Percentiles rank a stretch among this genome's conserved stretches.
Evolutionary conservation across 1,284 basidiomycete genomes (phyloP).

Genomic region (Sanguinoderma infundibulare): DNA sequence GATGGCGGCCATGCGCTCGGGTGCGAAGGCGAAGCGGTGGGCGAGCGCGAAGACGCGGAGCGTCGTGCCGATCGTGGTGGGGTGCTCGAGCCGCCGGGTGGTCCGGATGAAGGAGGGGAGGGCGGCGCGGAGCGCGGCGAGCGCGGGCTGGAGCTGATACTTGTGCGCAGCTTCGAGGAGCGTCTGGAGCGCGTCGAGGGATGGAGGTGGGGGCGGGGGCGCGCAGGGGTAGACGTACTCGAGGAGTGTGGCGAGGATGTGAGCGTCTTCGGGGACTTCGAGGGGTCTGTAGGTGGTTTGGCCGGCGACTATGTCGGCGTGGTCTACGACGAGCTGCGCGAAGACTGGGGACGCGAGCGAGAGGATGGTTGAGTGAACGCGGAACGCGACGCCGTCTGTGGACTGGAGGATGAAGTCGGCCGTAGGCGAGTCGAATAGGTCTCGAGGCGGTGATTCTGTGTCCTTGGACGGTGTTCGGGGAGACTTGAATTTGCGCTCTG

Average conservation of each 20-base stretch:
- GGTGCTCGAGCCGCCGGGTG: neutral
- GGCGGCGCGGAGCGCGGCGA: slow-evolving; percentile 4
- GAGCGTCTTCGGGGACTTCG: slow-evolving; percentile 37
- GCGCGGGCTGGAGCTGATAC: slow-evolving; percentile 9
- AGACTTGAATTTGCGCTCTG: neutral
- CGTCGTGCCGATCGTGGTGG: slow-evolving; percentile 17
- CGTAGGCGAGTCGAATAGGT: slow-evolving; percentile 18
- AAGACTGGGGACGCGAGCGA: slow-evolving; percentile 25
- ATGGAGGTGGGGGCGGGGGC: slow-evolving; percentile 16
- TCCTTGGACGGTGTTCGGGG: neutral
- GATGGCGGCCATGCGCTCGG: slow-evolving; percentile 12
- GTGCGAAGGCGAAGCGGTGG: slow-evolving; percentile 14
- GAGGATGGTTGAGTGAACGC: slow-evolving; percentile 23
- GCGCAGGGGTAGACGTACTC: slow-evolving; percentile 42
- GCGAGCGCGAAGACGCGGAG: slow-evolving; percentile 41
- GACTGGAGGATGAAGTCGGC: slow-evolving; percentile 27
- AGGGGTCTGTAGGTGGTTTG: slow-evolving; percentile 26
- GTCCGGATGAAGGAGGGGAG: slow-evolving; percentile 4
- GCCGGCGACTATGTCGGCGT: neutral
- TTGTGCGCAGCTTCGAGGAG: slow-evolving; percentile 17
- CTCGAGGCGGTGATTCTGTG: slow-evolving; percentile 6
- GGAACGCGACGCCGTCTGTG: slow-evolving; percentile 21
- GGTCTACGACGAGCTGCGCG: slow-evolving; percentile 2
- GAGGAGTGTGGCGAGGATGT: slow-evolving; percentile 38
- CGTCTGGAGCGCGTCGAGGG: slow-evolving; percentile 4